phyloP scores from a whole-genome alignment of 176 grass and related monocot genomes.

The Typha latifolia region DNA sequence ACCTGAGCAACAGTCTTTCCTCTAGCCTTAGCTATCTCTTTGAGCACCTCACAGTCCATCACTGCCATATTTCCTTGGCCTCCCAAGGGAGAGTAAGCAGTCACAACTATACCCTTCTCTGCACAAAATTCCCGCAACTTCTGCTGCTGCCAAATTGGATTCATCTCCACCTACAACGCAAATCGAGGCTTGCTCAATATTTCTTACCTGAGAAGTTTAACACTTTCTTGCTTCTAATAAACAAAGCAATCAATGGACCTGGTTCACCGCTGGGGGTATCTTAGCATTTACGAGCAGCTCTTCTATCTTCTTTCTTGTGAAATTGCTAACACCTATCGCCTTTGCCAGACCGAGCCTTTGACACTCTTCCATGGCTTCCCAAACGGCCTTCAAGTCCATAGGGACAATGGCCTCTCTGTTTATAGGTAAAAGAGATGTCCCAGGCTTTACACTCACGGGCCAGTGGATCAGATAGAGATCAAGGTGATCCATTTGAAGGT shows the following conservation, averaged over 20 bases:
- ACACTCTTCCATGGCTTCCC: constrained; percentile 80
- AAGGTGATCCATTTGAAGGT: constrained; percentile 46
- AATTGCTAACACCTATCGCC: constrained; percentile 79
- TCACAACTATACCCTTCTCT: constrained; percentile 9
- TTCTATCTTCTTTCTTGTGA: constrained; percentile 41
- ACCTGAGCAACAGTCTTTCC: constrained; percentile 30
- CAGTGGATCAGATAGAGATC: constrained; percentile 83
- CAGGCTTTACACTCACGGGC: constrained; percentile 29
- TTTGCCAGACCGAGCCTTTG: constrained; percentile 47
- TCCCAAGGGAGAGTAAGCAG: constrained; percentile 15
- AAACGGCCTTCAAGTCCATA: constrained; percentile 68
- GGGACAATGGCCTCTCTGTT: constrained; percentile 15
- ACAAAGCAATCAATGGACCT: constrained; percentile 23
- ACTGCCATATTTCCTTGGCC: not conserved
- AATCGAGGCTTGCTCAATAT: not conserved
- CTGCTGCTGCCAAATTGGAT: constrained; percentile 18
- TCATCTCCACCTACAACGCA: constrained; percentile 16
- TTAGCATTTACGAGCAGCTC: constrained; percentile 30
- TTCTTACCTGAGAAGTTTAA: not conserved
- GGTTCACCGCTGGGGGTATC: constrained; percentile 66
- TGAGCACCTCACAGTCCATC: constrained; percentile 13
- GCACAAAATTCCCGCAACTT: constrained; percentile 10
- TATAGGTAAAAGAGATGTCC: not conserved
- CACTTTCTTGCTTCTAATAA: no score
- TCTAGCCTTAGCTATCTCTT: constrained; percentile 14